Evolutionary conservation across 331 rosid genomes (phyloP).

Genomic region (Rhamnella rubrinervis): DNA sequence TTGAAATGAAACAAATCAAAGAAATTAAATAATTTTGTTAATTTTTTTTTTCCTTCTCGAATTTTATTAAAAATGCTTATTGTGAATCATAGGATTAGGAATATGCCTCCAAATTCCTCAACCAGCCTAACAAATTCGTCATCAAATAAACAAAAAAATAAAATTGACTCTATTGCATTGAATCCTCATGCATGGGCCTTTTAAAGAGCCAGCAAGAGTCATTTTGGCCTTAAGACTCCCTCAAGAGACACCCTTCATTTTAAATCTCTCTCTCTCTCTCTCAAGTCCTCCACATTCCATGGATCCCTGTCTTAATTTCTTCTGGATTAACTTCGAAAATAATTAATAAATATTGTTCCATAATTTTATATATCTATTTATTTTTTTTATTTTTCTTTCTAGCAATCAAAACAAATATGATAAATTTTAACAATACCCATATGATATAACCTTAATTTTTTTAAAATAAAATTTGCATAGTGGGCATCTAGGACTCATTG

Average conservation of each 20-base stretch:
- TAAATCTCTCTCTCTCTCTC: neutral
- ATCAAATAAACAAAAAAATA: slow-evolving; percentile 19
- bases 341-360: too few relatives aligned
- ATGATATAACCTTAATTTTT: too few relatives aligned
- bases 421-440: too few relatives aligned
- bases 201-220: slow-evolving; percentile 38
- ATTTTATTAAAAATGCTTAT: neutral
- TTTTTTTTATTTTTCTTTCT: too few relatives aligned
- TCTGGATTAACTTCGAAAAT: too few relatives aligned
- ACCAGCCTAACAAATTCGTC: neutral
- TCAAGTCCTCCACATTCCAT: slow-evolving; percentile 22
- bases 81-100: slow-evolving; percentile 4
- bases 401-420: too few relatives aligned
- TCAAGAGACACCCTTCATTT: slow-evolving; percentile 32
- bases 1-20: neutral
- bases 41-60: neutral
- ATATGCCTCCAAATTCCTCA: slow-evolving; percentile 10
- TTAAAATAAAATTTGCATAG: too few relatives aligned
- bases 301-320: neutral
- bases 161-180: neutral
- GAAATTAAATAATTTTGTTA: too few relatives aligned
- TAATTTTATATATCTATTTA: too few relatives aligned
- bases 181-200: neutral
- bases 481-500: slow-evolving; percentile 1
- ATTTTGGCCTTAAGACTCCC: slow-evolving; percentile 44